Evolutionary conservation across 1,284 basidiomycete genomes (phyloP).

Genomic region (Veloboletus limbatus): DNA sequence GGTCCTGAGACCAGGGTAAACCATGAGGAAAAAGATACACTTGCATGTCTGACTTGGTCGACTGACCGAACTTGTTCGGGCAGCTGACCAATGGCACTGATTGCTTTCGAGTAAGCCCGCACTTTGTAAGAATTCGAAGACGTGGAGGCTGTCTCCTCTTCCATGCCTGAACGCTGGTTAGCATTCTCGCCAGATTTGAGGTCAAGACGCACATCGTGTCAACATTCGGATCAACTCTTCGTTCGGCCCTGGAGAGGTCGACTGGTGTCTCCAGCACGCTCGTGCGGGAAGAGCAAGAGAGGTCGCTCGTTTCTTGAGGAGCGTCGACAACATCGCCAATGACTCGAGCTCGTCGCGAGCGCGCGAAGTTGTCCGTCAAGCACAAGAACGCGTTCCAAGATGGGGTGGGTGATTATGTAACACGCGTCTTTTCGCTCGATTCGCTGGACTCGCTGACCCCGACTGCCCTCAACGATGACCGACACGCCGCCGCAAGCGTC

Average conservation of each 20-base stretch:
- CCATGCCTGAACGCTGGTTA: conserved; percentile 36
- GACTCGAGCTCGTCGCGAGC: too few relatives aligned
- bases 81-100: conserved; percentile 38
- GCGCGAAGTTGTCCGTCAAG: background rate
- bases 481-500: conserved; percentile 28
- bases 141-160: conserved; percentile 40
- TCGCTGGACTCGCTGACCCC: too few relatives aligned
- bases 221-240: conserved; percentile 43
- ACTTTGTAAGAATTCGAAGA: conserved; percentile 48
- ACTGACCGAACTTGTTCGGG: conserved; percentile 42
- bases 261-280: conserved; percentile 11
- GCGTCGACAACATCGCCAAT: conserved; percentile 18
- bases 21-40: conserved; percentile 4
- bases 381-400: background rate
- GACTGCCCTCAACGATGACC: conserved; percentile 24
- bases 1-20: conserved; percentile 9
- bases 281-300: background rate
- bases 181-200: background rate
- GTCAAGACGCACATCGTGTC: conserved; percentile 35
- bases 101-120: conserved; percentile 47
- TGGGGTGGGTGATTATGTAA: conserved; percentile 25
- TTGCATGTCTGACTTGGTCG: conserved; percentile 36
- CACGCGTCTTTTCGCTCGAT: conserved; percentile 19
- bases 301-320: conserved; percentile 12
- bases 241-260: conserved; percentile 35